Base-by-base conservation (phyloP, 331 rosid genomes). In the Acacia pycnantha region DNA sequence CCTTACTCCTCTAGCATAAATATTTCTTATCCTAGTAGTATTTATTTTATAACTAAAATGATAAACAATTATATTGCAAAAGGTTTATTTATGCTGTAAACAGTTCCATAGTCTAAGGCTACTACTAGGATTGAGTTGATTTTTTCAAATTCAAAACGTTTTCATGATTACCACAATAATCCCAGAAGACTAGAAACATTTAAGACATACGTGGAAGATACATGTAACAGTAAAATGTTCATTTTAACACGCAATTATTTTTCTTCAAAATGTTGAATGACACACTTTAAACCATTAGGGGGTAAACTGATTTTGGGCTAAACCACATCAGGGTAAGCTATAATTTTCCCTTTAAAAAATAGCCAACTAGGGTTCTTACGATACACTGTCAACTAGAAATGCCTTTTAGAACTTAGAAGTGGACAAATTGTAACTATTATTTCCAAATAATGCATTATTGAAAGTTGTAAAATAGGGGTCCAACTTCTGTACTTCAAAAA, bases 391-490 rank as follows among this genome's bases (percentile, higher is more conserved):
- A 47, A 79, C 67, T n/a, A 64, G 24, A 22, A 47, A 59, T 59
- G 21, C 16, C n/a, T 33, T 31, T 15, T 33, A 31, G 33, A 11
- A 41, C 33, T 22, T 70, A 11, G 35, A 61, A 61, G 8, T 12
- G 13, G 75, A 22, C 75, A 70, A 22, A 22, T 44, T 58, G 2
- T 58, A 24, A 61, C 53, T 43, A 22, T 22, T 27, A 50, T 74
- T 37, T 85, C 44, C 69, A 70, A 27, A 76, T 73, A 59, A 74
- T 46, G n/a, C 51, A 69, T 35, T 54, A 59, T 66, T 66, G 11
- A 15, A 68, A 68, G 74, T 35, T n/a, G 48, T 66, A 81, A 77
- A 11, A 56, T 50, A 37, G 22, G 24, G 14, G 56, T 78, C 78
- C 47, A 27, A 19, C 19, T 69, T 35, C 6, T 27, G 65, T 21